Base-by-base conservation (phyloP, 352 stramenopile species). In the Pythium apleroticum region DNA sequence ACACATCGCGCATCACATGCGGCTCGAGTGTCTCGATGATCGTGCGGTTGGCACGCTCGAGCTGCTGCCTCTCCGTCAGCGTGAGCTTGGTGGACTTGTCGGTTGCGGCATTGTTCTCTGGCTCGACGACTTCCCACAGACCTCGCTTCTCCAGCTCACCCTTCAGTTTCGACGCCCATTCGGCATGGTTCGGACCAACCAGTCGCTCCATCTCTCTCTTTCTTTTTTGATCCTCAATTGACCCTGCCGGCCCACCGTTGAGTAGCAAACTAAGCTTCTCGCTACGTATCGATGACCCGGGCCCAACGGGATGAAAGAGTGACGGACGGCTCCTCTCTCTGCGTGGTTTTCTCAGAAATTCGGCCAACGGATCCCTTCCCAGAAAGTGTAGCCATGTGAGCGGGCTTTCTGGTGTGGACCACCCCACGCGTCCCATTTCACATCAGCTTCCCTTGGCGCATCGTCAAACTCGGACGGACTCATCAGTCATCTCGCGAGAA, bases 11-110 rank as follows among this genome's bases (percentile, higher is more conserved):
- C 46, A 72, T 55, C 20, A 72, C 54, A 31, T 72, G 66, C 1
- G 59, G 66, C 33, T 72, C 66, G 4, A 72, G 28, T 3, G 46
- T 25, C 9, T 72, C 66, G 27, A 72, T 58, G 15, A 72, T 63
- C 30, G 46, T n/a, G 5, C 54, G 46, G 20, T 57, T 68, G 0
- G 54, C 60, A 25, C 39, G 58, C 28, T 45, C 11, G 8, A 37
- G 14, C 27, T 59, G 50, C 15, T 53, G 55, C 19, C 58, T 55
- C 2, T n/a, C 39, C 8, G 50, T 31, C 12, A 43, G 4, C 35
- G 55, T 48, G 9, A 33, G 10, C 24, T 27, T 17, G 2, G 49
- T 37, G 19, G 56, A 49, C 9, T 22, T 28, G 11, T 46, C 15
- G 4, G n/a, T 19, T 2, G 52, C 54, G 10, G 15, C 11, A 33